Base-by-base conservation (phyloP, 208 protist species). In the Trypanosoma platydactyli region DNA sequence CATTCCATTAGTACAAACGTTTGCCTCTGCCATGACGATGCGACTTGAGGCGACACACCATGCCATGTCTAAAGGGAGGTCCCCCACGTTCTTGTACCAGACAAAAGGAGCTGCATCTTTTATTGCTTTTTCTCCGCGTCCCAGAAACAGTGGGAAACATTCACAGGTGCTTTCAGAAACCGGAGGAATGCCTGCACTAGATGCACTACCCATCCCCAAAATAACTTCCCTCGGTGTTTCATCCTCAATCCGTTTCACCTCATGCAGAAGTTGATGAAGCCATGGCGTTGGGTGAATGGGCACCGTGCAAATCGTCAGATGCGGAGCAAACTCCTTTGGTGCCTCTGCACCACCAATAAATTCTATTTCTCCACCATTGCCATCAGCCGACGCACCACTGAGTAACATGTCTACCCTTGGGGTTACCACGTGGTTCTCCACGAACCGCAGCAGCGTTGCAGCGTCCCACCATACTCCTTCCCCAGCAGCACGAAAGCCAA, bases 1-100 rank as follows among this genome's bases (percentile, higher is more conserved):
- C 27, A 16, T 22, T 0, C 51, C 44, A 16, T 29, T 58, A 25
- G 7, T 46, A 24, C 60, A 60, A 4, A 50, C 46, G 42, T 33
- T 53, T n/a, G 53, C 62, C 62, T 75, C 69, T 29, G 61, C 62
- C 33, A 42, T 66, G 24, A 75, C 69, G 51, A 75, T 58, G 35
- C 68, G 69, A 64, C 69, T 75, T n/a, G 60, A 44, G 11, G 62
- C 62, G 22, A 68, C 69, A 64, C 62, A 75, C 69, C 69, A 75
- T 18, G 61, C 61, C 3, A 68, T 30, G 48, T 75, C 61, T 24
- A 75, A 40, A 29, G 69, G 41, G 41, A 75, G 69, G 41, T 56
- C 49, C 18, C 22, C 42, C 1, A 48, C 52, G 42, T 75, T 61
- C 42, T 15, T 66, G 33, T 67, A 45, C 68, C 68, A 73, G 5